Evolutionary conservation across 768 basidiomycete genomes (phyloP), one percentile per base, ranked within the genome.

Genomic region (Serendipita sp.): DNA sequence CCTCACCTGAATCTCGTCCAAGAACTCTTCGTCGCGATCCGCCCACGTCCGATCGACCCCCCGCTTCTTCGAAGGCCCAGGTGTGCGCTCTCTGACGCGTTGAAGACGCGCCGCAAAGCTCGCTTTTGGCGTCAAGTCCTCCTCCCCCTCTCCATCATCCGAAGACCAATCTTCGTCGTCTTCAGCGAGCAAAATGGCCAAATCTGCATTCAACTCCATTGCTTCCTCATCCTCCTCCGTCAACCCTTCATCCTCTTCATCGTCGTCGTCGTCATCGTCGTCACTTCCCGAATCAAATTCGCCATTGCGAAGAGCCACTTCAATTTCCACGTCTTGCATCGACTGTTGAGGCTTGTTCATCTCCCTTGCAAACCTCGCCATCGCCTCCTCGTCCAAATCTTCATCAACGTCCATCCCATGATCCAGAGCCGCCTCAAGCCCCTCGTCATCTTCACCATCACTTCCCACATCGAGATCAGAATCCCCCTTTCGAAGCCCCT

Each of bases 231-330:
- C 76, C 61, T 73, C 77, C 38, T 38, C n/a, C n/a, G n/a, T n/a
- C n/a, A n/a, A n/a, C n/a, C n/a, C n/a, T n/a, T n/a, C n/a, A 70
- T 85, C 84, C 50, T 74, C 78, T 22, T 90, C 87, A 67, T 83
- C 85, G n/a, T 58, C 53, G 11, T 58, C 53, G 14, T 24, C 53
- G 4, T 11, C 11, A 11, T 26, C 53, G 17, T 33, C 53, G 1
- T 34, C 53, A 33, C 30, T 31, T 9, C 31, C 53, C 33, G 53
- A 58, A 33, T 58, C 53, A n/a, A 5, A 58, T 22, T 58, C 53
- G 17, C 53, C 53, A n/a, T 11, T 4, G 17, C 31, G 24, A 30
- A 58, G 24, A n/a, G 53, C 53, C 30, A 31, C 53, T 58, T 58
- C 53, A n/a, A 58, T 24, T 34, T 30, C 53, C 9, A 58, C 53